Base-by-base conservation (phyloP, 2,329 filamentous ascomycete genomes). In the Teratosphaeria epicoccoides region DNA sequence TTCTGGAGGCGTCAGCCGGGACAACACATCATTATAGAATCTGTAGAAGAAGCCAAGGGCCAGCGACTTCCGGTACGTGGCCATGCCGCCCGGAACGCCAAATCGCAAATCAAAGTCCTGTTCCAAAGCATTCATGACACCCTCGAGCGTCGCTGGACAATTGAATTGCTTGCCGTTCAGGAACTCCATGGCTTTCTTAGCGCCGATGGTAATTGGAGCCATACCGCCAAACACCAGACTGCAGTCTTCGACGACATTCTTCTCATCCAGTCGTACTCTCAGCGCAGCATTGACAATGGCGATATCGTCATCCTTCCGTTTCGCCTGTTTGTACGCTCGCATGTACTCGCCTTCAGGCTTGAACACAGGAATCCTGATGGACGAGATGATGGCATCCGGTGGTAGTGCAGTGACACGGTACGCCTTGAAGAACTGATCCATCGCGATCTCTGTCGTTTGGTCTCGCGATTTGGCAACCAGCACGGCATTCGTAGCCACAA, bases 251-350 rank as follows among this genome's bases (percentile, higher is more conserved):
- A 97, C 87, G 1, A 81, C 67, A 43, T 91, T 80, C 1, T 77
- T 75, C 2, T 85, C 78, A 37, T 83, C 79, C 2, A 97, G 71
- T 4, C 79, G 80, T 4, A 97, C 76, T 29, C 88, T 81, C 52
- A 97, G 70, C 1, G 91, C 89, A 24, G 86, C 83, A 47, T 94
- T 97, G 23, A 97, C 93, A 61, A 98, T 97, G 2, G 93, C 93
- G 65, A 98, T 97, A 65, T 98, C 93, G 62, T 98, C 93, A 62
- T 98, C 93, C 66, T 97, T 97, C 59, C 93, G 76, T 74, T 98
- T 98, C 0, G 93, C 83, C 68, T 97, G 91, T 70, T 98, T 98
- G 71, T 96, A 97, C 1, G 91, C 84, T 43, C 86, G 80, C 66
- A 95, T 85, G 65, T 84, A 88, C 66, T 97, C 93, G 3, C 87